Evolutionary conservation across 2,329 filamentous ascomycete genomes (phyloP).

Genomic region (Lachnellula willkommii): DNA sequence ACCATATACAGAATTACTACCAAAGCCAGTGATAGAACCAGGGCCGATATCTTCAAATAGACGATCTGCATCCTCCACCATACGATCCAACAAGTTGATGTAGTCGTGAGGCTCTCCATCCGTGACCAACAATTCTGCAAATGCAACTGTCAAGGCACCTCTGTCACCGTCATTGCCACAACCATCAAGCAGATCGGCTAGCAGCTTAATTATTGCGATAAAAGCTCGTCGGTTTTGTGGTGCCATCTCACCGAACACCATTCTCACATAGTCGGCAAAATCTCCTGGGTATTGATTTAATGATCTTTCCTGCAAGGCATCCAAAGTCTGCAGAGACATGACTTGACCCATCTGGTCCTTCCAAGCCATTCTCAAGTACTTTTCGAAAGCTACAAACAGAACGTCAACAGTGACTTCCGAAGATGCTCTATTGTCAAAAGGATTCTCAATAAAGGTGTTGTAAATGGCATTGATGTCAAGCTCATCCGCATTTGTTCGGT

Average conservation of each 20-base stretch:
- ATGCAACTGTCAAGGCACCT: conserved; percentile 80
- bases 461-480: conserved; percentile 83
- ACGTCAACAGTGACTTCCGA: conserved; percentile 75
- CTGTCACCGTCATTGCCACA: conserved; percentile 88
- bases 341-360: conserved; percentile 81
- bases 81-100: conserved; percentile 79
- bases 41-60: conserved; percentile 67
- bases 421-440: conserved; percentile 69
- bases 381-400: conserved; percentile 88
- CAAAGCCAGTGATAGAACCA: conserved; percentile 21
- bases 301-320: conserved; percentile 65
- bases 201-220: conserved; percentile 73
- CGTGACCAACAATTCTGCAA: conserved; percentile 78
- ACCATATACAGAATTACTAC: conserved; percentile 19
- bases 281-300: conserved; percentile 65
- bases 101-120: conserved; percentile 75
- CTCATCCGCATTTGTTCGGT: conserved; percentile 66
- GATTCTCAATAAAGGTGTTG: conserved; percentile 79
- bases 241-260: conserved; percentile 59
- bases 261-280: conserved; percentile 64
- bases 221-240: conserved; percentile 72
- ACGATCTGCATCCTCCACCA: conserved; percentile 83
- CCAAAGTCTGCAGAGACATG: conserved; percentile 65
- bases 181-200: conserved; percentile 82
- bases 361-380: conserved; percentile 86